These are phyloP conservation scores for Cryptococcus sp. DNA, from an alignment of 1,284 basidiomycete genomes.

Conservation along the genomic window DNA sequence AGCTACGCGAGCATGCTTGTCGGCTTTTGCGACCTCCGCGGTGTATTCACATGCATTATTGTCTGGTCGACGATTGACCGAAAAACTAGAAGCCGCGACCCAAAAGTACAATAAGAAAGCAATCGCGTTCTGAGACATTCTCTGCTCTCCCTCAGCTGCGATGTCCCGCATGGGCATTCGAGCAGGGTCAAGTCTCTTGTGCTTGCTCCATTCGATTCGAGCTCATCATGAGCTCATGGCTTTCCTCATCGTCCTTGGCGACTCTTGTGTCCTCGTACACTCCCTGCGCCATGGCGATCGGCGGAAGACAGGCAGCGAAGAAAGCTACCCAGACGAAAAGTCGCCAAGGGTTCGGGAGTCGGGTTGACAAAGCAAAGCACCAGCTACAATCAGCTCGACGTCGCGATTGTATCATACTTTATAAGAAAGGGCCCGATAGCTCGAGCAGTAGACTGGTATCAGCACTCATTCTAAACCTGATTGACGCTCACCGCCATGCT, in stretches of 20 bases:
- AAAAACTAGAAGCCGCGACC: no score
- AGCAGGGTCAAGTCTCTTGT: no score
- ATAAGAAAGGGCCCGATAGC: slow-evolving; percentile 34
- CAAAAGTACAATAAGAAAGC: no score
- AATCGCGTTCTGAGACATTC: no score
- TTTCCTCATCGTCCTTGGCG: slow-evolving; percentile 12
- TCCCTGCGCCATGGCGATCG: slow-evolving; percentile 22
- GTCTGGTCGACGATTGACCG: no score
- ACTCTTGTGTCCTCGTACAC: neutral
- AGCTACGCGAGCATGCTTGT: no score
- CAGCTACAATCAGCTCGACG: slow-evolving; percentile 7
- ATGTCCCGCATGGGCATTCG: no score
- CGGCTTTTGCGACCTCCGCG: no score
- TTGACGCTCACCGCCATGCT: slow-evolving; percentile 29
- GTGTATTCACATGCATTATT: no score
- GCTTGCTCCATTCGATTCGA: no score
- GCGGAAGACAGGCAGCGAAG: slow-evolving; percentile 18
- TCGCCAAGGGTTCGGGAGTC: slow-evolving; percentile 16
- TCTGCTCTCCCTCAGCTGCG: no score
- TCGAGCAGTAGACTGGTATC: slow-evolving; percentile 23
- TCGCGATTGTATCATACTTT: slow-evolving; percentile 5
- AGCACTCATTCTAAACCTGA: neutral
- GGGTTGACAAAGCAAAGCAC: slow-evolving; percentile 31
- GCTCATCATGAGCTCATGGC: slow-evolving; percentile 13
- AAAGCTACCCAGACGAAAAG: slow-evolving; percentile 36